Evolutionary conservation across 2,329 filamentous ascomycete genomes (phyloP), one percentile per base, ranked within the genome.

Genomic region (Exophiala mesophila): DNA sequence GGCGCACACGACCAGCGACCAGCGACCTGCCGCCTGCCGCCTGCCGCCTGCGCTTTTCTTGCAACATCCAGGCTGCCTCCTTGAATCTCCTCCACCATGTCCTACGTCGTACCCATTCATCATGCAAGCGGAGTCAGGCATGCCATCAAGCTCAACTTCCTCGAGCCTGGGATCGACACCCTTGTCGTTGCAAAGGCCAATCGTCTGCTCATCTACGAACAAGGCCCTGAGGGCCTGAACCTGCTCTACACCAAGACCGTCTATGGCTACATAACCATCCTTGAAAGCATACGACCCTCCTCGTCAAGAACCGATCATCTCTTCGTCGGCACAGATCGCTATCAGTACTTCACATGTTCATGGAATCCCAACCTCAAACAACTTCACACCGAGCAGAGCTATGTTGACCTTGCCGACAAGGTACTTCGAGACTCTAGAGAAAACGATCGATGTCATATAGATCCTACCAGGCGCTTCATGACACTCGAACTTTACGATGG

Each of bases 81-180:
- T 19, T 33, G 28, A 37, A n/a, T 13, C 17, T 31, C 9, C 19
- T 5, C 16, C 30, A 59, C 28, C 46, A 98, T 98, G 92, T 85
- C 92, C 39, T 98, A 97, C 64, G 73, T 98, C 58, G 88, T 88
- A 49, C 89, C 92, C 28, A 92, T 98, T 44, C 92, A 98, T 65
- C 78, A 82, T 57, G 85, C 92, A 17, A 96, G 87, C 63, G 94
- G 88, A 69, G 82, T 96, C 52, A 82, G 89, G 41, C 85, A 95
- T 76, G 90, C 89, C 10, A 65, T 97, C 53, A 86, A 83, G 60
- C 75, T 90, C 47, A 81, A 80, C 56, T 82, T 97, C 56, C 71
- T 94, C 38, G 76, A 78, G 31, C 69, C 78, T 3, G 78, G 85
- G 37, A 79, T 88, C 48, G 85, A 94, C 57, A 88, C 86, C 56